phyloP scores from a whole-genome alignment of 2,329 filamentous ascomycete genomes.

The Cercospora canescens region DNA sequence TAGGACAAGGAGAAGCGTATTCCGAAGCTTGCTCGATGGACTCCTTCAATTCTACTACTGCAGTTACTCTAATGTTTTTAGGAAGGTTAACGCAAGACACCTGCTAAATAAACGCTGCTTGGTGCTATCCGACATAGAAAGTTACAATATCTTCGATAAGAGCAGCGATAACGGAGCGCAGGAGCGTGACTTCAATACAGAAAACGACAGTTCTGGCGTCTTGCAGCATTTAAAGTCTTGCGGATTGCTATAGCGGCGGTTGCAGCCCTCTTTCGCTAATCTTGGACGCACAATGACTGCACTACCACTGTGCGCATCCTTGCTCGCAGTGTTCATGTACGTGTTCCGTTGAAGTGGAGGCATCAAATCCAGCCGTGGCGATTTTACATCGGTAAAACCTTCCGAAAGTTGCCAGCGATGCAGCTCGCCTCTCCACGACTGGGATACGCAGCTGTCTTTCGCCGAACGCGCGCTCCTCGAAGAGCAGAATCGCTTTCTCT shows the following conservation, averaged over 20 bases:
- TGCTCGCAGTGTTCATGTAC: neutral
- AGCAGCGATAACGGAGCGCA: neutral
- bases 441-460: neutral
- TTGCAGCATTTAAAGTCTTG: neutral
- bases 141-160: neutral
- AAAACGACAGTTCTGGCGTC: neutral
- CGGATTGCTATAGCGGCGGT: neutral
- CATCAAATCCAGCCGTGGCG: neutral
- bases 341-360: neutral
- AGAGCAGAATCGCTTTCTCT: neutral
- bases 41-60: neutral
- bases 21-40: constrained; percentile 3
- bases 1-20: neutral
- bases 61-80: neutral
- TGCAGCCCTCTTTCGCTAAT: neutral
- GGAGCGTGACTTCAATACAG: neutral
- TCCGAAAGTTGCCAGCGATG: constrained; percentile 3
- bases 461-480: neutral
- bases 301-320: neutral
- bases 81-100: neutral
- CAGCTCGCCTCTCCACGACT: neutral
- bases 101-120: neutral
- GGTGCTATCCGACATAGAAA: constrained; percentile 4
- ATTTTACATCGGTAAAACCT: neutral
- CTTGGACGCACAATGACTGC: neutral